Conservation (phyloP, 371 early-diverging fungal species). For the Chytridium lagenaria region DNA sequence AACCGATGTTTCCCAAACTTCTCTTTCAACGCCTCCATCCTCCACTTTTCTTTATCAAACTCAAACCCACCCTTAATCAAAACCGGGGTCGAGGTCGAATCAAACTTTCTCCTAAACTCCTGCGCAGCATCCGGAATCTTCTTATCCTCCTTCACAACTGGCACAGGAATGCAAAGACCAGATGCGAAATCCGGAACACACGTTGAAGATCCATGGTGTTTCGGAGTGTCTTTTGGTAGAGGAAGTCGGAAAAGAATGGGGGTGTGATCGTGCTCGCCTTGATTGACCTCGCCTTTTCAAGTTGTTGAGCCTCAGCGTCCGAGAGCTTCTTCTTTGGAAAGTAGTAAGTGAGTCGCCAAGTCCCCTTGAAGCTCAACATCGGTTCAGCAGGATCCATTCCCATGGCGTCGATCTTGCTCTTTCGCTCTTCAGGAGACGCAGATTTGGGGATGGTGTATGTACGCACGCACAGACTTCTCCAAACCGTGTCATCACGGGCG, state of each 20-base stretch:
- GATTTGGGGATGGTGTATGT: constrained; percentile 10
- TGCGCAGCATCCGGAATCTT: constrained; percentile 2
- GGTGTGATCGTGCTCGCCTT: constrained; percentile 14
- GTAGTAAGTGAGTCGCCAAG: constrained; percentile 33
- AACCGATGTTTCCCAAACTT: constrained; percentile 13
- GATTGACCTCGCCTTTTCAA: not conserved
- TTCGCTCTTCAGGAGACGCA: not conserved
- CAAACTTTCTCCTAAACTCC: constrained; percentile 20
- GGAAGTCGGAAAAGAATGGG: constrained; percentile 11
- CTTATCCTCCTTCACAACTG: not conserved
- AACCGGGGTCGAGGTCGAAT: constrained; percentile 23
- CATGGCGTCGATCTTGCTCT: not conserved
- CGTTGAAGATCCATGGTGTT: constrained; percentile 23
- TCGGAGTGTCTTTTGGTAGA: constrained; percentile 1
- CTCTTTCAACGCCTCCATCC: constrained; percentile 11
- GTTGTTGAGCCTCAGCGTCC: not conserved
- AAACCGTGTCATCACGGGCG: constrained; percentile 33
- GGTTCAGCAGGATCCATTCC: not conserved
- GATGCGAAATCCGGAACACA: constrained; percentile 3
- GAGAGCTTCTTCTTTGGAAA: constrained; percentile 21
- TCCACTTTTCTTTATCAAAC: constrained; percentile 17
- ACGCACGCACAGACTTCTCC: constrained; percentile 25
- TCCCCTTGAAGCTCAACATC: constrained; percentile 32
- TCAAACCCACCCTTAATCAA: constrained; percentile 16
- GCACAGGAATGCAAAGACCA: not conserved